A percentile compares a stretch with the other conserved stretches of the same genome.
phyloP scores from a whole-genome alignment of 768 basidiomycete species.

The Pholiota molesta region DNA sequence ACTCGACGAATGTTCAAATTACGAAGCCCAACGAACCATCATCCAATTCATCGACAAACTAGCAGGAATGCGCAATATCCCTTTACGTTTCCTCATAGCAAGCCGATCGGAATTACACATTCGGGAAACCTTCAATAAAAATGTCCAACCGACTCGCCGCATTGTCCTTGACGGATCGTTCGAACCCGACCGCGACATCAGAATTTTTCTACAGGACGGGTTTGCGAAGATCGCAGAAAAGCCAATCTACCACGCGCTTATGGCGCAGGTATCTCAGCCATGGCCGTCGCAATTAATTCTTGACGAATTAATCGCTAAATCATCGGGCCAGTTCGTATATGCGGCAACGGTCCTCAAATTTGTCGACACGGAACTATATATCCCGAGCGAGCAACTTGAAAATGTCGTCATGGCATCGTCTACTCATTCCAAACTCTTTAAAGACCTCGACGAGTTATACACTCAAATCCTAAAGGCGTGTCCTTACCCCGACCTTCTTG shows the following conservation, averaged over 20 bases:
- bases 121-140: constrained; percentile 9
- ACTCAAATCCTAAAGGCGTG: constrained; percentile 11
- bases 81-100: constrained; percentile 17
- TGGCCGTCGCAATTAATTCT: constrained; percentile 12
- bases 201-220: constrained; percentile 12
- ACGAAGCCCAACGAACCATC: constrained; percentile 18
- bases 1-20: constrained; percentile 25
- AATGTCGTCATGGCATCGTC: background rate
- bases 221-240: constrained; percentile 13
- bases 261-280: background rate
- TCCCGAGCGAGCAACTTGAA: constrained; percentile 14
- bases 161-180: constrained; percentile 8
- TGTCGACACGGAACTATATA: constrained; percentile 10
- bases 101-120: constrained; percentile 18
- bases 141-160: background rate
- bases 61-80: constrained; percentile 1
- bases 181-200: constrained; percentile 16
- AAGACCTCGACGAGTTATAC: constrained; percentile 15
- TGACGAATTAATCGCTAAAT: constrained; percentile 10
- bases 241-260: no score
- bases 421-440: constrained; percentile 1
- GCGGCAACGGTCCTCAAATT: constrained; percentile 20
- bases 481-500: constrained; percentile 5
- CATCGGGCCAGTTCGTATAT: constrained; percentile 22
- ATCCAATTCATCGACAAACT: constrained; percentile 11